Conservation (phyloP, 805 yeast species). For the Wickerhamomyces subpelliculosus region DNA sequence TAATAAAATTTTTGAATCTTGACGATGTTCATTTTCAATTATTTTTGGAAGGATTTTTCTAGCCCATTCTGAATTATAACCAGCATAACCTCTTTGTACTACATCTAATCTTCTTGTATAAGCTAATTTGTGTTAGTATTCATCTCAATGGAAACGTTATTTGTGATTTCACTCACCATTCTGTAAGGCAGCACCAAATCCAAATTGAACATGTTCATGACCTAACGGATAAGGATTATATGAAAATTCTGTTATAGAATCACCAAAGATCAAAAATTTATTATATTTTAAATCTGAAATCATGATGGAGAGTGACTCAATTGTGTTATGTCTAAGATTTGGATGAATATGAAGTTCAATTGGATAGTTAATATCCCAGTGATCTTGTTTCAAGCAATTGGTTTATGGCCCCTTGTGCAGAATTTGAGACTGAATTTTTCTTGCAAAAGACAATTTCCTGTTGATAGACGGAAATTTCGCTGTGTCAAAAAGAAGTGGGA, state of each 20-base stretch:
- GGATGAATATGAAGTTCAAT: too few species aligned
- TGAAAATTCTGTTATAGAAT: constrained; percentile 58
- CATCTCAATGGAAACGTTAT: not conserved
- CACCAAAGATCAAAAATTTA: constrained; percentile 61
- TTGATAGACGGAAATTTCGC: too few species aligned
- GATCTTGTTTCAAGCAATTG: too few species aligned
- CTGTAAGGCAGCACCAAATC: constrained; percentile 44
- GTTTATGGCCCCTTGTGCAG: too few species aligned
- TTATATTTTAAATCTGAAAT: constrained; percentile 12
- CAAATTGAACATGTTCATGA: constrained; percentile 28
- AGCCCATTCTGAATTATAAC: constrained; percentile 67
- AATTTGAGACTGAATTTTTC: too few species aligned
- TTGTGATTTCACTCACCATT: constrained; percentile 13
- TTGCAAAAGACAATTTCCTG: too few species aligned
- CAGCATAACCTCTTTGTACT: constrained; percentile 67
- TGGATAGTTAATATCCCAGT: too few species aligned
- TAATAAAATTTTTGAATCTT: constrained; percentile 27
- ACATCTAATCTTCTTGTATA: constrained; percentile 63
- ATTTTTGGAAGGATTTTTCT: constrained; percentile 41
- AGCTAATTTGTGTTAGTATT: not conserved
- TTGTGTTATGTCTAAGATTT: too few species aligned
- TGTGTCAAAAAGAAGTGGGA: too few species aligned
- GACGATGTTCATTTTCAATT: constrained; percentile 40
- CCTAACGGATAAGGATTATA: constrained; percentile 28
- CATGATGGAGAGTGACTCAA: too few species aligned